Evolutionary conservation across 768 basidiomycete genomes (phyloP).

Genomic region (Asterophora parasitica): DNA sequence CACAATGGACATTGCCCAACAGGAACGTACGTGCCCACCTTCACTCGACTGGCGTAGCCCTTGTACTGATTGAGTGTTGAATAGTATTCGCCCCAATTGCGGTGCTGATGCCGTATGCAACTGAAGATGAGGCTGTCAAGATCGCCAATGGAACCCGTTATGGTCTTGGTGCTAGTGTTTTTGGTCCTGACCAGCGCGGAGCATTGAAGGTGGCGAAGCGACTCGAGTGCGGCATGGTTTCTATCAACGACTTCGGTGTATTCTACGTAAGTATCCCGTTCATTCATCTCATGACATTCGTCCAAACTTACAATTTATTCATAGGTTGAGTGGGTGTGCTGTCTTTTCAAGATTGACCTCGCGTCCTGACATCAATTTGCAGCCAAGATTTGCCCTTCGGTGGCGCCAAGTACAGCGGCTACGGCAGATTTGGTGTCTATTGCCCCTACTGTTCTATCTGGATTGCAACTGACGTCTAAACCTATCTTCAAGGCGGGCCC

Average conservation of each 20-base stretch:
- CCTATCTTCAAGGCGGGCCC: constrained; percentile 64
- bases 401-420: constrained; percentile 86
- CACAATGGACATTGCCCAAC: constrained; percentile 70
- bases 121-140: constrained; percentile 77
- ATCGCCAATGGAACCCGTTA: constrained; percentile 88
- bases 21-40: constrained; percentile 57
- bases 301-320: constrained; percentile 2
- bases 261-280: constrained; percentile 59
- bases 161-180: constrained; percentile 92
- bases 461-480: constrained; percentile 10
- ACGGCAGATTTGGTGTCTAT: constrained; percentile 81
- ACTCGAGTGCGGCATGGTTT: constrained; percentile 95
- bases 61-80: neutral
- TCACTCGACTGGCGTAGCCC: neutral
- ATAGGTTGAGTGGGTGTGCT: constrained; percentile 59
- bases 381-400: constrained; percentile 94
- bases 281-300: neutral
- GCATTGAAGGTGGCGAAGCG: constrained; percentile 76
- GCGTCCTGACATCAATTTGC: constrained; percentile 13
- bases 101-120: constrained; percentile 78
- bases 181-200: constrained; percentile 77
- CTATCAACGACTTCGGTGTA: constrained; percentile 90
- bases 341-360: constrained; percentile 9
- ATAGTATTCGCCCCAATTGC: constrained; percentile 93
- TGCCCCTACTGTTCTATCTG: neutral